Evolutionary conservation across 225 moss, liverwort and hornwort species (phyloP).

Genomic region (Sphagnum contortum): DNA sequence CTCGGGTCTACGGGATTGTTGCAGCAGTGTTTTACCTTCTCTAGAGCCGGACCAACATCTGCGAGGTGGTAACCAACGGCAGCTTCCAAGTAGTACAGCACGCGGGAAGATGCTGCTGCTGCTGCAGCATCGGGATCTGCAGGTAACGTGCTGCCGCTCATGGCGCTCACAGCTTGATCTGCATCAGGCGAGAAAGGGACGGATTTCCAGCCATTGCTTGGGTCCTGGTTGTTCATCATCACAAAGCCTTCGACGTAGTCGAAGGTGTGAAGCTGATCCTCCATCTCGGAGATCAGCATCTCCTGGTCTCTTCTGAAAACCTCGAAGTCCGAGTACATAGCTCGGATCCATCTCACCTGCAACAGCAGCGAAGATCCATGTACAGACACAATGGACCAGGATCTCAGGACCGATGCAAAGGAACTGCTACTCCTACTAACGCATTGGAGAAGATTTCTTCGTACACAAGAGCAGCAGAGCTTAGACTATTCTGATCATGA

Average conservation of each 20-base stretch:
- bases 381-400: not conserved
- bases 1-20: no score
- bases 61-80: constrained; percentile 22
- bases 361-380: no score
- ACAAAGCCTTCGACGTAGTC: constrained; percentile 48
- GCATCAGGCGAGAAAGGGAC: constrained; percentile 19
- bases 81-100: constrained; percentile 62
- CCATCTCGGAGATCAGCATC: constrained; percentile 17
- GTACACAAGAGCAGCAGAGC: no score
- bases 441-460: not conserved
- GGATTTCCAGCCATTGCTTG: constrained; percentile 27
- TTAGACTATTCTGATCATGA: not conserved
- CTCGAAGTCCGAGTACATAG: constrained; percentile 34
- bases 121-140: constrained; percentile 7
- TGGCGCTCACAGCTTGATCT: not conserved
- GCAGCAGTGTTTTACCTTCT: constrained; percentile 18
- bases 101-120: not conserved
- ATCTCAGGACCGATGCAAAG: not conserved
- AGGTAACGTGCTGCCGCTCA: constrained; percentile 26
- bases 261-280: constrained; percentile 10
- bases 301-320: constrained; percentile 28
- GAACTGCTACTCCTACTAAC: not conserved
- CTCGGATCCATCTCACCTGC: constrained; percentile 42
- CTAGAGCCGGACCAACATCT: constrained; percentile 15
- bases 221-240: constrained; percentile 18